Conservation (phyloP, 495 filamentous ascomycete genomes). For the Massariosphaeria phaeospora region DNA sequence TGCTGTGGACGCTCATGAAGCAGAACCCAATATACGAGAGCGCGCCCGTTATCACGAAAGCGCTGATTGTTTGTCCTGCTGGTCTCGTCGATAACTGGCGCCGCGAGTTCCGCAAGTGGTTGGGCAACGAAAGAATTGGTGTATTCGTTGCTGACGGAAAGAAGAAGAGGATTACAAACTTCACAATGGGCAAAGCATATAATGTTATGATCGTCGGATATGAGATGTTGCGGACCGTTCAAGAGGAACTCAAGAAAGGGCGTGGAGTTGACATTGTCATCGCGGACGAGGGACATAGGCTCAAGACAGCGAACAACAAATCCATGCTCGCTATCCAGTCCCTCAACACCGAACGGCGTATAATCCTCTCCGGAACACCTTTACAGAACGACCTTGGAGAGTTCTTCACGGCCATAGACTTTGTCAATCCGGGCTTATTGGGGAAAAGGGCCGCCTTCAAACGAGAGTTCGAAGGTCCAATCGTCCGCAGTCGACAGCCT, state of each 20-base stretch:
- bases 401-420: constrained; percentile 74
- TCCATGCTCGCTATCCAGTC: constrained; percentile 69
- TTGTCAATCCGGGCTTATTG: constrained; percentile 72
- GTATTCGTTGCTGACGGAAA: constrained; percentile 67
- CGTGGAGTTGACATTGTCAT: constrained; percentile 70
- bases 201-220: constrained; percentile 80
- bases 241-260: constrained; percentile 61
- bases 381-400: constrained; percentile 78
- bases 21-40: constrained; percentile 67
- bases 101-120: constrained; percentile 76
- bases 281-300: constrained; percentile 74
- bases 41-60: constrained; percentile 65
- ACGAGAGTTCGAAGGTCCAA: constrained; percentile 67
- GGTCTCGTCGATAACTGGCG: constrained; percentile 77
- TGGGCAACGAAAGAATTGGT: constrained; percentile 71
- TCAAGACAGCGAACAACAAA: constrained; percentile 81
- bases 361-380: constrained; percentile 73
- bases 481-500: constrained; percentile 68
- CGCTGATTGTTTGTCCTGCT: constrained; percentile 75
- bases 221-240: constrained; percentile 67
- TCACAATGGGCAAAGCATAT: constrained; percentile 70
- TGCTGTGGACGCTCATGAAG: constrained; percentile 77
- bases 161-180: constrained; percentile 59
- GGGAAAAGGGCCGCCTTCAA: constrained; percentile 65
- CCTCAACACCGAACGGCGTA: constrained; percentile 59